These are phyloP conservation scores for Pelargonium australe DNA, from an alignment of 441 rosid species.

Conservation along the genomic window DNA sequence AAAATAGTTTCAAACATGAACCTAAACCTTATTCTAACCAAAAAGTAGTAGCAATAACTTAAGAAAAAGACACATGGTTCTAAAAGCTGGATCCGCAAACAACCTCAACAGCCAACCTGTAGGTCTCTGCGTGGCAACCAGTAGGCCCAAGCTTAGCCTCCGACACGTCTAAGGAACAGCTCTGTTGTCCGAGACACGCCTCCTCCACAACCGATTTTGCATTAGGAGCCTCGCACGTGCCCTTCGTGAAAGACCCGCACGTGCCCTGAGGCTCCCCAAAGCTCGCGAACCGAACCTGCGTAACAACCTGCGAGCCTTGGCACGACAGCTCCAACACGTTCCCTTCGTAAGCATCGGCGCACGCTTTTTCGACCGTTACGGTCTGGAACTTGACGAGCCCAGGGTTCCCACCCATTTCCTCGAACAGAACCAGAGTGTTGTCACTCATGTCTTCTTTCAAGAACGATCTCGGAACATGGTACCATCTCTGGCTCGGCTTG, in stretches of 20 bases:
- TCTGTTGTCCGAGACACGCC: conserved; percentile 12
- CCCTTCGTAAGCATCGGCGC: conserved; percentile 4
- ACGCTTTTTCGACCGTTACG: conserved; percentile 19
- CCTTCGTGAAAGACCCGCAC: conserved; percentile 4
- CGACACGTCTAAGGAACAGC: conserved; percentile 16
- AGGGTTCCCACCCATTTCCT: conserved; percentile 46
- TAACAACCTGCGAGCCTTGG: conserved; percentile 7
- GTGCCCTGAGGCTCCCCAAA: conserved; percentile 15
- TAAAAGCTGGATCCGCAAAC: neutral
- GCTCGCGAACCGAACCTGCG: conserved; percentile 10
- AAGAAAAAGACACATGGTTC: neutral
- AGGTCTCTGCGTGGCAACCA: conserved; percentile 9
- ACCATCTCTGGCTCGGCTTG: conserved; percentile 28
- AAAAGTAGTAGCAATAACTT: too few relatives aligned
- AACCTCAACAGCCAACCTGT: conserved; percentile 20
- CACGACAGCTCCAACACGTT: conserved; percentile 3
- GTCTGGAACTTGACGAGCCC: conserved; percentile 31
- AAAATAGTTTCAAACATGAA: too few relatives aligned
- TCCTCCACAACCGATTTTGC: neutral
- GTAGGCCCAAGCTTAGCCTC: conserved; percentile 22
- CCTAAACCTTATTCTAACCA: too few relatives aligned
- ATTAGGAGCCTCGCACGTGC: conserved; percentile 13
- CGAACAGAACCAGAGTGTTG: conserved; percentile 32
- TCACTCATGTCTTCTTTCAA: conserved; percentile 22
- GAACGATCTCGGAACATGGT: conserved; percentile 41